Evolutionary conservation across 192 early-diverging fungal genomes (phyloP), one percentile per base, ranked within the genome.

Genomic region (Gamsiella multidivaricata): DNA sequence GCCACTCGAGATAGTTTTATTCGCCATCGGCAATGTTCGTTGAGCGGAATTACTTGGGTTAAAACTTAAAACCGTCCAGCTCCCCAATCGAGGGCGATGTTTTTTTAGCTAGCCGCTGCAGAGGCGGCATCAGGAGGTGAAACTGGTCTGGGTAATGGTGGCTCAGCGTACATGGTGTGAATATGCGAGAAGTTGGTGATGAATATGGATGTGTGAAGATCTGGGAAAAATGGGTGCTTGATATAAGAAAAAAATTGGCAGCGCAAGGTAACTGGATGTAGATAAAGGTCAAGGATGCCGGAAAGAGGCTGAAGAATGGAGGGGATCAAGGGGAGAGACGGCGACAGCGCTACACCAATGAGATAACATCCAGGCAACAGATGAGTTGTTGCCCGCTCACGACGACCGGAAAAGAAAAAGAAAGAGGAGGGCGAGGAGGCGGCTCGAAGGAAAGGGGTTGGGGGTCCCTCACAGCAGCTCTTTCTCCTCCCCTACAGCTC

Each of bases 41-140:
- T 46, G 54, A n/a, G 45, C n/a, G 18, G 65, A 57, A 34, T 33
- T 46, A 12, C 54, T 42, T 10, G 65, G 65, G 25, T 58, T 68
- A 11, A 58, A 57, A 11, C 54, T 58, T 68, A 11, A 58, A 57
- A 11, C 54, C 65, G n/a, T 54, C 29, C 15, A 68, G 33, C 39
- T 36, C 58, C 6, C 65, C 54, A 20, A 68, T 55, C 25, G 69
- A 29, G 15, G 53, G 32, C 2, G 41, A 23, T 32, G 39, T 53
- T 31, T 56, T 52, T 56, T 18, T 42, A 42, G 29, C 64, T 31
- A 15, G 50, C 23, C 11, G 34, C 2, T 5, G 42, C 54, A 10
- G 54, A 23, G 43, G n/a, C 36, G n/a, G 56, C 17, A 22, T 22
- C 5, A 15, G 57, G 25, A 6, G 56, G 12, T 18, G 17, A 12